Evolutionary conservation across 1,284 basidiomycete species (phyloP), one percentile per base, ranked within the genome.

Genomic region (Moesziomyces globuligerus): DNA sequence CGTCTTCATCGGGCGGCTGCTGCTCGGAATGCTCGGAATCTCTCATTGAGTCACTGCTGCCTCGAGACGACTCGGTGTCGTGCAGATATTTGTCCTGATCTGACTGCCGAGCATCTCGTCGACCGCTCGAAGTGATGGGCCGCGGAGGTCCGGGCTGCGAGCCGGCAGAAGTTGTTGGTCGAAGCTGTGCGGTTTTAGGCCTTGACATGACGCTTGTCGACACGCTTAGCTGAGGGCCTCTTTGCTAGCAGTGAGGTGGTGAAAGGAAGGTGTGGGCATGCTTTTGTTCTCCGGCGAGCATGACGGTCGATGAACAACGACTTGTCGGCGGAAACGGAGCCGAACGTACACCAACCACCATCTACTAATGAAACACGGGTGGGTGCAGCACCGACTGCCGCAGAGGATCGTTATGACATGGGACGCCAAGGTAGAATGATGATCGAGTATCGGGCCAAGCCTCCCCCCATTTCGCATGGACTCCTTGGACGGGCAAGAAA

Each of bases 141-240:
- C 61, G 59, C 23, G 25, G 20, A 7, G 52, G 17, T 8, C 10
- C 36, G 17, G 20, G 17, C 2, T 43, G 39, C 47, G 46, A 46
- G 25, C 52, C 61, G 3, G 61, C 50, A 15, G 61, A 57, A 1
- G 55, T 65, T 7, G 54, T 7, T 13, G 61, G 61, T 5, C 61
- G 49, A 4, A 34, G 10, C 11, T 29, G 34, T 9, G 61, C 49
- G 10, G 55, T 65, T 17, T 49, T 54, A 21, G 54, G 54, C 18
- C 55, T 48, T 25, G 61, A 65, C 61, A 65, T 65, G 38, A n/a
- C 47, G 10, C 36, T 20, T 4, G 15, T 11, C 15, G 13, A 34
- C 2, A 13, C 15, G 32, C 13, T 17, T 13, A 13, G 32, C 5
- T 7, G 32, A 34, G 4, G 32, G 5, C 10, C 1, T 13, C 32